Evolutionary conservation across 768 basidiomycete species (phyloP), one percentile per base, ranked within the genome.

Genomic region (Leucosporidium scottii): DNA sequence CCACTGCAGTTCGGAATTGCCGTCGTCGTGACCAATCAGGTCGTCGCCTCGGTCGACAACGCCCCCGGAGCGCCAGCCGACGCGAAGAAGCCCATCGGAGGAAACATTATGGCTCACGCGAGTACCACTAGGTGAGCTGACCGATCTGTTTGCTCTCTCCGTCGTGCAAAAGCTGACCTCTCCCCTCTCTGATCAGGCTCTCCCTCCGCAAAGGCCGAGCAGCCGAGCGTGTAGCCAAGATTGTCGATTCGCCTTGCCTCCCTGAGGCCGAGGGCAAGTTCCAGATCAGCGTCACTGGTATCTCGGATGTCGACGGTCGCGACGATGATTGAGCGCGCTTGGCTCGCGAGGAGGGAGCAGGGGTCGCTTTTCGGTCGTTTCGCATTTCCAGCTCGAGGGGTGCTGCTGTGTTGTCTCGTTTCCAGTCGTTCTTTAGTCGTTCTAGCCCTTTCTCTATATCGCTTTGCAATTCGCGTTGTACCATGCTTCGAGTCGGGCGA

Each of bases 31-130:
- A 90, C 91, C 6, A 99, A 99, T 78, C 96, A 99, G 78, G 96
- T 99, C 73, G 96, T 99, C 85, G 97, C 96, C n/a, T 93, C 87
- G 65, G 94, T 96, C 3, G 96, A 99, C 77, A 92, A 91, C 34
- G 85, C 88, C 4, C 69, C 69, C 0, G 91, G 91, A 58, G 89
- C 89, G 18, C 90, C 91, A 25, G 91, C 90, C 70, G 91, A 96
- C 75, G 89, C 92, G 80, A 94, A 96, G 83, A 99, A 99, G 79
- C 96, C 96, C 21, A 94, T 99, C 63, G 96, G 96, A 56, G 94
- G 94, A 28, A 99, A 99, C 78, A 99, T 99, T 75, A 88, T 99
- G 85, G 96, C 96, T 1, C 96, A 99, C 80, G 96, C 96, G 12
- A 93, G 93, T 1, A 98, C 96, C 23, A 98, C 94, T 56, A 86